Evolutionary conservation across 805 yeast species (phyloP).

Genomic region (Trichomonascus vanleenenianus): DNA sequence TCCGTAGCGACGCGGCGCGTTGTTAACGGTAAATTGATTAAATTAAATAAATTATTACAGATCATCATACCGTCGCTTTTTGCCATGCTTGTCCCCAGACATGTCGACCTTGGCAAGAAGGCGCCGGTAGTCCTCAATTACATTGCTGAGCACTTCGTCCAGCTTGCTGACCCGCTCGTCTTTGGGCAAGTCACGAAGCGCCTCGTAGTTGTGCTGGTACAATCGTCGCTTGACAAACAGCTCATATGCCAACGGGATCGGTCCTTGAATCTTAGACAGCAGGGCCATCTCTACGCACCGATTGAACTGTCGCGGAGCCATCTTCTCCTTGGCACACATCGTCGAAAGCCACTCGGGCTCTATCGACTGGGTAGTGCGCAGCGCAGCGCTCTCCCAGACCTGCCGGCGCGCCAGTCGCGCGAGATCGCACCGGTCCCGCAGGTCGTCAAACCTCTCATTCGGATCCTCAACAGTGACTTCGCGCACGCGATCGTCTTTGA

Average conservation of each 20-base stretch:
- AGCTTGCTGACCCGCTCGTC: constrained; percentile 65
- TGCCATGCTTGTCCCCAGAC: not conserved
- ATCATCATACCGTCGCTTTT: not conserved
- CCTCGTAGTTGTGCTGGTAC: constrained; percentile 73
- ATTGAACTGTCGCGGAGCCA: constrained; percentile 71
- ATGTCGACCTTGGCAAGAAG: constrained; percentile 33
- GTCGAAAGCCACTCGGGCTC: constrained; percentile 36
- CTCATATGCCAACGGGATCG: constrained; percentile 38
- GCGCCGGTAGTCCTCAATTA: constrained; percentile 64
- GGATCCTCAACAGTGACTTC: constrained; percentile 94
- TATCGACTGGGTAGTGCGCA: constrained; percentile 13
- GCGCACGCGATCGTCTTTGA: constrained; percentile 40
- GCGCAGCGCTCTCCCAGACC: constrained; percentile 3
- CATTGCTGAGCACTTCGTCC: constrained; percentile 62
- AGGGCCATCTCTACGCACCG: constrained; percentile 72
- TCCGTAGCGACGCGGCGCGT: too few relatives aligned
- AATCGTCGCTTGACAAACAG: constrained; percentile 66
- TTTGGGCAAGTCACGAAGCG: constrained; percentile 45
- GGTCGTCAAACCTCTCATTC: constrained; percentile 81
- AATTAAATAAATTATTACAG: not conserved
- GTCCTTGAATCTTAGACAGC: constrained; percentile 56
- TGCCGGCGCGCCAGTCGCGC: constrained; percentile 33
- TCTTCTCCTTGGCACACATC: constrained; percentile 39
- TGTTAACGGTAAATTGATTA: too few relatives aligned
- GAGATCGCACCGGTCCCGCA: constrained; percentile 78